These are phyloP conservation scores for Hibiscus syriacus DNA, from an alignment of 345 rosid genomes.

Conservation along the genomic window DNA sequence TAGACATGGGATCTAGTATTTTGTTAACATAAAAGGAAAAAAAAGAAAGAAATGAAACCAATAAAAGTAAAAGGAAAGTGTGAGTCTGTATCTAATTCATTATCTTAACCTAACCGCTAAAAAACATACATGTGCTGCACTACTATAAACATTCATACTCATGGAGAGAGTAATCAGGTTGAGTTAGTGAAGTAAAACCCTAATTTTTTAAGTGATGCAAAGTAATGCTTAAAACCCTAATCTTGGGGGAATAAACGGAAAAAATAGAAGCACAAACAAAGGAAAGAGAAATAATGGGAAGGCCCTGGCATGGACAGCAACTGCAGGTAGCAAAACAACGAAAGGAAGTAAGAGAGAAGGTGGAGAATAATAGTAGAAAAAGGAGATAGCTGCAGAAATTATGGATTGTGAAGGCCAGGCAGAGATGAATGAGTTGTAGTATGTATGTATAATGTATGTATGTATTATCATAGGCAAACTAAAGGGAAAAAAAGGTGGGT, in stretches of 20 bases:
- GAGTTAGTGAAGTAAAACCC: not conserved
- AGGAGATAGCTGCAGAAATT: not conserved
- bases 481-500: not conserved
- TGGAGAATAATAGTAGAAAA: constrained; percentile 6
- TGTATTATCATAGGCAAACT: not conserved
- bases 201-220: not conserved
- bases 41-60: not conserved
- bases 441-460: not conserved
- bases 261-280: too few relatives aligned
- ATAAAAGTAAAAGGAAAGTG: not conserved
- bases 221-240: not conserved
- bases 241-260: not conserved
- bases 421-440: not conserved
- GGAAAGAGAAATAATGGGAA: not conserved
- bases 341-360: not conserved
- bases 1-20: not conserved
- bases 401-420: not conserved
- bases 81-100: not conserved
- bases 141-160: not conserved
- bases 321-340: not conserved
- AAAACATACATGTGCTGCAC: not conserved
- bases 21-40: not conserved
- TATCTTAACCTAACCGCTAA: not conserved
- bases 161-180: not conserved
- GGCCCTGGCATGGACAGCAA: not conserved